Base-by-base conservation (phyloP, 495 filamentous ascomycete genomes). In the Penicillium waksmanii region DNA sequence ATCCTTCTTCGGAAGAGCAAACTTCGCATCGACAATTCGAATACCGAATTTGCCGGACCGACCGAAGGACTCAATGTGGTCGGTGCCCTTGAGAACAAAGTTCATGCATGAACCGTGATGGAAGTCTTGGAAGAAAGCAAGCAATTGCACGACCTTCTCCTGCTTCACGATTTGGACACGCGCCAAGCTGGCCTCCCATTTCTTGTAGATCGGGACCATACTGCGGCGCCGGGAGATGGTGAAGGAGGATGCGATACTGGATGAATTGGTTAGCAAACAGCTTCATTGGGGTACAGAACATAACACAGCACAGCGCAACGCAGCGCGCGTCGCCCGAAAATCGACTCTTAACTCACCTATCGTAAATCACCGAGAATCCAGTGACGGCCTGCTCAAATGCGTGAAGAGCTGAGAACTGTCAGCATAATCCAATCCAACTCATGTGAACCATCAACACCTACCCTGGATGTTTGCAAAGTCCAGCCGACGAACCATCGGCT, bases 151-250 rank as follows among this genome's bases (percentile, higher is more conserved):
- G 31, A 85, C 80, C 68, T 85, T 89, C 43, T 89, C 87, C 48
- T 87, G 87, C 55, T 84, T 80, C 21, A 97, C 83, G 38, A 97
- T 77, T 70, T 96, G 93, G 21, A 97, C 75, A 15, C 93, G 85
- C 12, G 89, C 88, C 34, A 78, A 75, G 11, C 77, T 83, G 2
- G 92, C 89, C 65, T 94, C 90, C 90, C 91, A 94, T 69, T 90
- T 92, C 76, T 96, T 96, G 73, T 93, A 86, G 51, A 94, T 91
- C 1, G 90, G 91, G n/a, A 94, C 89, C 21, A 95, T 88, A 84
- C 89, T 91, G 57, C 90, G 84, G 44, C 90, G 84, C n/a, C 91
- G 89, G 3, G 91, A 87, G 56, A 96, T 95, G 57, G 87, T 84
- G 64, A 96, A 92, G 4, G 82, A 86, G 1, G 83, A 76, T 10